These are phyloP conservation scores for Schizonepeta tenuifolia DNA, from an alignment of 257 asterid species.

Conservation along the genomic window DNA sequence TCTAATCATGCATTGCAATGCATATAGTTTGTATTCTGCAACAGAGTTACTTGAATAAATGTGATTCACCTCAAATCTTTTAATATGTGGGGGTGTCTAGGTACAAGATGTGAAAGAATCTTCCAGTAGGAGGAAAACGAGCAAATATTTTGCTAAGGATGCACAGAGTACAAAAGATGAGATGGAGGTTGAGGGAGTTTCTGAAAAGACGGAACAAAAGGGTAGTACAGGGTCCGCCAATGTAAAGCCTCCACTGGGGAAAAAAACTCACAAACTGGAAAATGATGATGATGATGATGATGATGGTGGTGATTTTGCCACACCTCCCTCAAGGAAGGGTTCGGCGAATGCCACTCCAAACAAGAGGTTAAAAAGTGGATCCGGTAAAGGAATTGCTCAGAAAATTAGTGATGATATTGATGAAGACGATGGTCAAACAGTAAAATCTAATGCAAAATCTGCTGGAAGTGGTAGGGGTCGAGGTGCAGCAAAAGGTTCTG, in stretches of 20 bases:
- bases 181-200: conserved; percentile 58
- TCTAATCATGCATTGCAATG: neutral
- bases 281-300: conserved; percentile 41
- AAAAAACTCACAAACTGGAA: conserved; percentile 64
- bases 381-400: conserved; percentile 63
- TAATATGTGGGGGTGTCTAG: conserved; percentile 39
- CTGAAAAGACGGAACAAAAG: conserved; percentile 61
- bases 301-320: conserved; percentile 72
- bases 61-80: conserved; percentile 4
- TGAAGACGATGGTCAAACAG: conserved; percentile 57
- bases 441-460: conserved; percentile 58
- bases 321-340: conserved; percentile 53
- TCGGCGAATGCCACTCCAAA: conserved; percentile 52
- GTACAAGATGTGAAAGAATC: conserved; percentile 65
- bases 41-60: conserved; percentile 10
- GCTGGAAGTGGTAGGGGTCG: conserved; percentile 85
- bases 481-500: conserved; percentile 68
- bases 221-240: conserved; percentile 40
- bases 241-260: conserved; percentile 58
- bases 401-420: conserved; percentile 58
- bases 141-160: conserved; percentile 81
- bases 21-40: conserved; percentile 20
- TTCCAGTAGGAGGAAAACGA: conserved; percentile 81
- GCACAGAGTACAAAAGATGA: conserved; percentile 52
- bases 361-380: conserved; percentile 73